phyloP scores from a whole-genome alignment of 1,139 yeast genomes.

The Pichia sp. region DNA sequence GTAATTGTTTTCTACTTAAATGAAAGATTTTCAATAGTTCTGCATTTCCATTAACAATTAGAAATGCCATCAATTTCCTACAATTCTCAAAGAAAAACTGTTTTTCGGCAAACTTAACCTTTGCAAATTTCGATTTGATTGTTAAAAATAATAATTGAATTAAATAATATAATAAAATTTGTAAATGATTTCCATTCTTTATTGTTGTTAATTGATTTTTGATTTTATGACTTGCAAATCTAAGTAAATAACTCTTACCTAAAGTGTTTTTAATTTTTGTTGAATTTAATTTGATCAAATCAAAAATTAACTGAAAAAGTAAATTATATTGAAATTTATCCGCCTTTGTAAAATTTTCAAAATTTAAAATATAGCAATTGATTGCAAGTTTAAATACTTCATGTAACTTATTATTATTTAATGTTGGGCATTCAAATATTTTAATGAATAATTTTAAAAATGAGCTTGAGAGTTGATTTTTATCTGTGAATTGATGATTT shows the following conservation, averaged over 20 bases:
- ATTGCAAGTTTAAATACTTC: slow-evolving; percentile 8
- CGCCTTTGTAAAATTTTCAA: slow-evolving; percentile 5
- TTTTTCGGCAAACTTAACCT: neutral
- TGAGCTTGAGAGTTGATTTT: slow-evolving; percentile 6
- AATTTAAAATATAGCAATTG: slow-evolving; percentile 12
- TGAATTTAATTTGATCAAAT: slow-evolving; percentile 5
- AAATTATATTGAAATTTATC: slow-evolving; percentile 6
- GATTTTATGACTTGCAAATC: slow-evolving; percentile 4
- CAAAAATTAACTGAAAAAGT: slow-evolving; percentile 10
- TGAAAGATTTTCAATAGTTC: slow-evolving; percentile 8
- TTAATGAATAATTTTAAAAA: slow-evolving; percentile 4
- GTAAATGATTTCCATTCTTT: slow-evolving; percentile 1
- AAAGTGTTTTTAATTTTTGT: neutral
- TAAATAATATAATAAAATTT: slow-evolving; percentile 10
- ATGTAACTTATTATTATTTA: slow-evolving; percentile 6
- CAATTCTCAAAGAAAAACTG: slow-evolving; percentile 1
- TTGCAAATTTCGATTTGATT: neutral
- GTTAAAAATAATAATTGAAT: slow-evolving; percentile 11
- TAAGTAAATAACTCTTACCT: slow-evolving; percentile 3
- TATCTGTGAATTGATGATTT: neutral
- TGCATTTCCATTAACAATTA: slow-evolving; percentile 10
- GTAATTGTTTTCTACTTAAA: neutral
- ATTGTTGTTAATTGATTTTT: slow-evolving; percentile 8
- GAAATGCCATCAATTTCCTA: slow-evolving; percentile 13
- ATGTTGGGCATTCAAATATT: slow-evolving; percentile 5